Evolutionary conservation across 331 rosid genomes (phyloP), one percentile per base, ranked within the genome.

Genomic region (Acacia concinna): DNA sequence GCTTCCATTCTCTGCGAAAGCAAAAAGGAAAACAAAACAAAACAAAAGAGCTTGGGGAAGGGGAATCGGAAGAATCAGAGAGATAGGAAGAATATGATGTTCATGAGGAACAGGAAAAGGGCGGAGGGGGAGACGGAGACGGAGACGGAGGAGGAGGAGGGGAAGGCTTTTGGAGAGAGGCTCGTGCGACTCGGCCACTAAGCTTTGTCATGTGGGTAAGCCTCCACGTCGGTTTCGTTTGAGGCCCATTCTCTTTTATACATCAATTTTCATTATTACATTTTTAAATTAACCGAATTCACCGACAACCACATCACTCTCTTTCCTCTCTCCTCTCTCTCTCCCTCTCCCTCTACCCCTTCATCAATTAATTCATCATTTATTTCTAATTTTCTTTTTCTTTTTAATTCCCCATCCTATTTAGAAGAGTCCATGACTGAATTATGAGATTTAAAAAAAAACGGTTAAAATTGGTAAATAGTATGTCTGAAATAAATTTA

Each of bases 211-310:
- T 88, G 83, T 87, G 89, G 81, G 79, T 70, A 63, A 51, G 46
- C 83, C 65, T 89, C 89, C 96, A 91, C 91, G 89, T 91, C 81
- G 84, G 60, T 71, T 75, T 78, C 76, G 81, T 83, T 71, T 43
- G 66, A 65, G 82, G 65, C 83, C 83, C 80, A 57, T 25, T 43
- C 8, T 23, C 38, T 52, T 73, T 44, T 31, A 51, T 52, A 69
- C 38, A 4, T 68, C 32, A 14, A 12, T 15, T 46, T 25, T 15
- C 5, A 62, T 15, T 37, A 25, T 64, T 30, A 47, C 38, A 75
- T 44, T 56, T 54, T 63, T 69, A 77, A n/a, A 77, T 31, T 62
- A 70, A 25, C 35, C 56, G 43, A 51, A 72, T 31, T 31, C 75
- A 71, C 74, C 74, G 74, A 69, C 74, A 69, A 43, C 10, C 4